phyloP scores from a whole-genome alignment of 441 rosid species.

The Capsella rubella region DNA sequence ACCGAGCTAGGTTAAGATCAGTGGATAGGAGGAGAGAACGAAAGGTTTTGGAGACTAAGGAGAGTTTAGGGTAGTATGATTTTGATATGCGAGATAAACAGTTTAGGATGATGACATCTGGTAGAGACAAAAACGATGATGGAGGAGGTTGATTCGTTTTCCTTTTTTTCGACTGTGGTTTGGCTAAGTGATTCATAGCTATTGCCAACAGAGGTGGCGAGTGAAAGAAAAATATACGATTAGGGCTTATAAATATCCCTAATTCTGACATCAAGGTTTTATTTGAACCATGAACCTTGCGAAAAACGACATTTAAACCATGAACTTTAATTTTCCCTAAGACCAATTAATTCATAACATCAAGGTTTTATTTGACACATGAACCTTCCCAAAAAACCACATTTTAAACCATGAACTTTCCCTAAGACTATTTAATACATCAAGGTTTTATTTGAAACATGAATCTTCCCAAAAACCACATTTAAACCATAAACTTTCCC shows the following conservation, averaged over 20 bases:
- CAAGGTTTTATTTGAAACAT: no score
- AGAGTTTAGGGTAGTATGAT: conserved; percentile 60
- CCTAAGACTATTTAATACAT: no score
- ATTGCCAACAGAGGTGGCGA: not conserved
- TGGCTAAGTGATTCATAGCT: not conserved
- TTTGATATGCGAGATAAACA: conserved; percentile 68
- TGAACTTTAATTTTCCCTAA: no score
- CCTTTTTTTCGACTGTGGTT: not conserved
- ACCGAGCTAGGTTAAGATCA: conserved; percentile 53
- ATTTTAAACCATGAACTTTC: no score
- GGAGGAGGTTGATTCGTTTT: not conserved
- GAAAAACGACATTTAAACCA: no score
- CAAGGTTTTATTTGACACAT: no score
- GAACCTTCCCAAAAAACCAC: no score
- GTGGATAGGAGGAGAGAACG: conserved; percentile 53
- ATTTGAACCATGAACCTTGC: no score
- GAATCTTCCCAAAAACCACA: no score
- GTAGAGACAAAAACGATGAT: conserved; percentile 57
- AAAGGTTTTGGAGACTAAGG: conserved; percentile 64
- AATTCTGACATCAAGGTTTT: no score
- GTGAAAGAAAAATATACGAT: not conserved
- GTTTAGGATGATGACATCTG: conserved; percentile 62
- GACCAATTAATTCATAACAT: no score
- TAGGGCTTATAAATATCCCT: not conserved
- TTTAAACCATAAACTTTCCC: no score